Percentiles rank a stretch among this genome's conserved stretches.
Evolutionary conservation across 129 eudicot species (phyloP).

Genomic region (Flaveria bidentis): DNA sequence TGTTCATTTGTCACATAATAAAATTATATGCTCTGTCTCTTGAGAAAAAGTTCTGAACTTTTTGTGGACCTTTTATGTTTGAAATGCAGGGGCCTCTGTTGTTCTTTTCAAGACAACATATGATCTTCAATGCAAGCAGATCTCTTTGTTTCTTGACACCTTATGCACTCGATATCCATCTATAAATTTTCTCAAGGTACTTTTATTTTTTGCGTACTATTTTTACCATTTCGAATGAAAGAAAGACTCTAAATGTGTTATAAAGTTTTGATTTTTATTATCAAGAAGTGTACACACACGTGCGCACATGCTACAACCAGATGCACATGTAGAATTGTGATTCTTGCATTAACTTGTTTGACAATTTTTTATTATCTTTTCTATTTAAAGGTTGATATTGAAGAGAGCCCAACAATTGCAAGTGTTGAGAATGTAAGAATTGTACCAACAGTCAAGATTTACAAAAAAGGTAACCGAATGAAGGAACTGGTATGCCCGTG

Average conservation of each 20-base stretch:
- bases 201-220: not conserved
- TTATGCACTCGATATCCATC: constrained; percentile 74
- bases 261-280: constrained; percentile 18
- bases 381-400: constrained; percentile 66
- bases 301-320: not conserved
- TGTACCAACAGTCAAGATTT: constrained; percentile 79
- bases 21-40: not conserved
- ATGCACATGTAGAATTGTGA: constrained; percentile 24
- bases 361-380: not conserved
- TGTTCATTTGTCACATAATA: constrained; percentile 10
- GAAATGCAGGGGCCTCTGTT: constrained; percentile 67
- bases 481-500: constrained; percentile 81
- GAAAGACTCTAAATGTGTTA: not conserved
- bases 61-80: not conserved
- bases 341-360: constrained; percentile 19
- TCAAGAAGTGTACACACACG: not conserved
- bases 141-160: constrained; percentile 60
- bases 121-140: constrained; percentile 57
- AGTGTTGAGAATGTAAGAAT: constrained; percentile 60
- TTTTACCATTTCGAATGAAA: too few species aligned
- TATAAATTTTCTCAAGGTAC: constrained; percentile 76
- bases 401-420: constrained; percentile 66
- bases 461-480: constrained; percentile 65
- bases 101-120: constrained; percentile 59
- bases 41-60: not conserved